Evolutionary conservation across 2,329 filamentous ascomycete genomes (phyloP).

Genomic region (Leptodontidium sp.): DNA sequence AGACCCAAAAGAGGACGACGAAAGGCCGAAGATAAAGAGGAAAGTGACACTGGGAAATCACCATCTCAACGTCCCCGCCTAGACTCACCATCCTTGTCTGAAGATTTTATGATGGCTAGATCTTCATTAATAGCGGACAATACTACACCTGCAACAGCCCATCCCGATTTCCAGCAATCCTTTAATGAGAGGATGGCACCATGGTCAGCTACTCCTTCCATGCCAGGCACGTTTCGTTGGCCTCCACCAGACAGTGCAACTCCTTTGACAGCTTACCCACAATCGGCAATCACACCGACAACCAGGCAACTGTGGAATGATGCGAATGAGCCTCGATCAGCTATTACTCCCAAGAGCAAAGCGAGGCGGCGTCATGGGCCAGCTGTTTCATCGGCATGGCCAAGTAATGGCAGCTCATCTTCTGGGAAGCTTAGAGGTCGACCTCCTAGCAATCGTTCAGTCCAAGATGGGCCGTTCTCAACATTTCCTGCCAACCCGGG

Average conservation of each 20-base stretch:
- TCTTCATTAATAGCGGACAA: constrained; percentile 48
- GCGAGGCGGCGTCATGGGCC: constrained; percentile 76
- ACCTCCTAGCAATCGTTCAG: constrained; percentile 77
- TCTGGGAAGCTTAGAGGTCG: constrained; percentile 79
- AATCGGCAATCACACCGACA: constrained; percentile 78
- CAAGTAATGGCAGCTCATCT: constrained; percentile 66
- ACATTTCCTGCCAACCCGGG: constrained; percentile 71
- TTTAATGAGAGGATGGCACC: constrained; percentile 40
- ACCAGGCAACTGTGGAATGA: constrained; percentile 48
- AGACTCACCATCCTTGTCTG: constrained; percentile 58
- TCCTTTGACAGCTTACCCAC: constrained; percentile 74
- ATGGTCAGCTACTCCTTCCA: constrained; percentile 42
- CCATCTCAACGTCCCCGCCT: constrained; percentile 69
- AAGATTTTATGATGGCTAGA: constrained; percentile 49
- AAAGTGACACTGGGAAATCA: constrained; percentile 59
- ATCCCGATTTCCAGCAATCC: constrained; percentile 38
- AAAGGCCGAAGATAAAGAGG: constrained; percentile 65
- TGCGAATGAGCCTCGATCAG: constrained; percentile 73
- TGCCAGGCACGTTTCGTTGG: constrained; percentile 47
- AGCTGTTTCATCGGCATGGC: constrained; percentile 91
- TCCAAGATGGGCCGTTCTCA: constrained; percentile 71
- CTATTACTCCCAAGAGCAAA: constrained; percentile 70
- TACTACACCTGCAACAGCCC: constrained; percentile 52
- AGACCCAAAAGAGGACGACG: constrained; percentile 68
- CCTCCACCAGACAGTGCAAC: constrained; percentile 61